Conservation (phyloP, 148 eudicot species). For the Linanthus parryae region DNA sequence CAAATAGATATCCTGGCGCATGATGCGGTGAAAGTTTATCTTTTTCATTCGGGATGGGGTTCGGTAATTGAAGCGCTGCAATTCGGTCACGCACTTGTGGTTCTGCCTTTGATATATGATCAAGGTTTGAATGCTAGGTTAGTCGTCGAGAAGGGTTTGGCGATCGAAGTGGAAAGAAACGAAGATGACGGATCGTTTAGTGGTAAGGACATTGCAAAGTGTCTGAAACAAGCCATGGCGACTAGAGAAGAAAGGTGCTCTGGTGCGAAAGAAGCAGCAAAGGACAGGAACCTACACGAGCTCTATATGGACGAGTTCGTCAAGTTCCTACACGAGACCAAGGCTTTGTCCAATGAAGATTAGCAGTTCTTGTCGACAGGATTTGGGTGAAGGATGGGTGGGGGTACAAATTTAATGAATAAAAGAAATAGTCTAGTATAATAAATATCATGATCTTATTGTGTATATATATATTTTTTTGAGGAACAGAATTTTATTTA, state of each 20-base stretch:
- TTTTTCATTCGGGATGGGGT: constrained; percentile 32
- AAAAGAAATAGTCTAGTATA: no score
- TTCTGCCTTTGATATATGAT: constrained; percentile 17
- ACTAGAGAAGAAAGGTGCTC: neutral
- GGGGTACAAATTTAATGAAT: no score
- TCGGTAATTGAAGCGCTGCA: constrained; percentile 16
- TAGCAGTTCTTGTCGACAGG: no score
- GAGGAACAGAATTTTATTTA: no score
- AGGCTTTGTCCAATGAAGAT: no score
- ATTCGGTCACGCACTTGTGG: constrained; percentile 16
- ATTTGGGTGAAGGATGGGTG: no score
- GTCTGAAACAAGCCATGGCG: constrained; percentile 1
- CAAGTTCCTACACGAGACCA: no score
- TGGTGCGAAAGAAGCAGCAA: no score
- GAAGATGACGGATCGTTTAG: constrained; percentile 6
- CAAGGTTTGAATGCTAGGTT: constrained; percentile 29
- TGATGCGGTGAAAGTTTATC: constrained; percentile 15
- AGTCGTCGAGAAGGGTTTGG: constrained; percentile 24
- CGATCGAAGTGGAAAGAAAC: constrained; percentile 21
- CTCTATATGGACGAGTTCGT: constrained; percentile 4
- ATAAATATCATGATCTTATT: no score
- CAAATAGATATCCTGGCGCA: constrained; percentile 27
- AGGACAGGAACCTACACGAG: constrained; percentile 1
- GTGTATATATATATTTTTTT: no score
- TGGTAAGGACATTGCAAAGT: constrained; percentile 4